phyloP scores from a whole-genome alignment of 1,139 yeast genomes.

The Protomyces pachydermus region DNA sequence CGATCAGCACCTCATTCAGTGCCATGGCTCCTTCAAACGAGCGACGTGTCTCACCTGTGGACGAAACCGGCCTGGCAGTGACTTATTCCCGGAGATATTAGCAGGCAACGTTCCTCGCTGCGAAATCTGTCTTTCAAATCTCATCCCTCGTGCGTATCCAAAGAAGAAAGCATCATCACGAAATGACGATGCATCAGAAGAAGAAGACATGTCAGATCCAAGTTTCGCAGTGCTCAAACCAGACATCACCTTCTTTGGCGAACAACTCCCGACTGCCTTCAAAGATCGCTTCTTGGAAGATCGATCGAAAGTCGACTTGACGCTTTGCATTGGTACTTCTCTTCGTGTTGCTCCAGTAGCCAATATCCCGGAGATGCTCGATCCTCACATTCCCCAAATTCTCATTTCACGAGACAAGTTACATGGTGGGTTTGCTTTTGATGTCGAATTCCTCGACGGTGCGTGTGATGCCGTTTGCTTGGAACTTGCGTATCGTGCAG shows the following conservation, averaged over 20 bases:
- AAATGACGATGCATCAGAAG: constrained; percentile 20
- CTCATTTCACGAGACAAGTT: constrained; percentile 71
- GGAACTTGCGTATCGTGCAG: constrained; percentile 54
- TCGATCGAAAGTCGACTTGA: constrained; percentile 64
- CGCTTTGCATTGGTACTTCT: constrained; percentile 89
- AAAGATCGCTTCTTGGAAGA: constrained; percentile 56
- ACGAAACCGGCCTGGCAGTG: constrained; percentile 61
- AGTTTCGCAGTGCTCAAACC: constrained; percentile 79
- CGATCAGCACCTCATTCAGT: constrained; percentile 70
- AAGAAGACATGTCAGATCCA: constrained; percentile 2
- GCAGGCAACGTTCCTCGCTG: constrained; percentile 37
- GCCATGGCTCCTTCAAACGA: constrained; percentile 92
- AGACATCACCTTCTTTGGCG: constrained; percentile 92
- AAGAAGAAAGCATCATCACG: constrained; percentile 21
- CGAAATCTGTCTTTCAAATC: constrained; percentile 4
- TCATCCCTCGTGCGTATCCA: neutral
- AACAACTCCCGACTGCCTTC: constrained; percentile 69
- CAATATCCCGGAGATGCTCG: constrained; percentile 73
- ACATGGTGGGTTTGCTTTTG: constrained; percentile 74
- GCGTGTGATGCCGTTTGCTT: constrained; percentile 83
- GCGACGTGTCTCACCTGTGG: constrained; percentile 85
- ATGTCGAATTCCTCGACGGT: constrained; percentile 65
- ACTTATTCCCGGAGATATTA: constrained; percentile 59
- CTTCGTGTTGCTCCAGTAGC: constrained; percentile 95
- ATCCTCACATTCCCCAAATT: constrained; percentile 71